phyloP scores from a whole-genome alignment of 495 filamentous ascomycete species.

The Trypethelium eluteriae region DNA sequence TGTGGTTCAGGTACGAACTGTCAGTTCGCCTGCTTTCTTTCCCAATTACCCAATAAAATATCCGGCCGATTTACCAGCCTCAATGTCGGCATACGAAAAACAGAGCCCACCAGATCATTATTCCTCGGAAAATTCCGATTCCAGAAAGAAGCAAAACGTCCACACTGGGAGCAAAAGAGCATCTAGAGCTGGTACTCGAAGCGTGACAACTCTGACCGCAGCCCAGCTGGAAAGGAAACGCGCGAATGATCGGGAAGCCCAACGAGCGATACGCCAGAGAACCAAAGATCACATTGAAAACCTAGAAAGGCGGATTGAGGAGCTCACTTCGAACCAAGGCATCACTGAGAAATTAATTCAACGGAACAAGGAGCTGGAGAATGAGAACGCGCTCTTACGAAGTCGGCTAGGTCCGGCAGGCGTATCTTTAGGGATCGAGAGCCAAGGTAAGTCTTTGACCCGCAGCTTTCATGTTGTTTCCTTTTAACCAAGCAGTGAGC shows the following conservation, averaged over 20 bases:
- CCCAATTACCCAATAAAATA: constrained; percentile 1
- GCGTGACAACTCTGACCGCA: constrained; percentile 49
- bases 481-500: neutral
- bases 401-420: constrained; percentile 22
- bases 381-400: constrained; percentile 40
- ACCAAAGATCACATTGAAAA: constrained; percentile 74
- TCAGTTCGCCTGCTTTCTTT: constrained; percentile 1
- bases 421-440: neutral
- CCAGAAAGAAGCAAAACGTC: constrained; percentile 21
- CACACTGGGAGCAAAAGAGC: constrained; percentile 30
- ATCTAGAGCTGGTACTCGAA: constrained; percentile 52
- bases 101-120: constrained; percentile 27
- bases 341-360: constrained; percentile 36
- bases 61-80: neutral
- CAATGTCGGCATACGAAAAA: constrained; percentile 9
- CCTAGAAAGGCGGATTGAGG: constrained; percentile 62
- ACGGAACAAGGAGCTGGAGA: constrained; percentile 48
- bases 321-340: constrained; percentile 46
- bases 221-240: constrained; percentile 64
- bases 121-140: constrained; percentile 34
- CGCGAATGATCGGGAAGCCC: constrained; percentile 82
- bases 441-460: neutral
- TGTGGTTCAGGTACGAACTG: constrained; percentile 11
- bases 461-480: neutral
- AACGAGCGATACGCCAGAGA: constrained; percentile 74